A percentile compares a stretch with the other conserved stretches of the same genome.
Evolutionary conservation across 371 early-diverging fungal genomes (phyloP).

Genomic region (Mortierella sp.): DNA sequence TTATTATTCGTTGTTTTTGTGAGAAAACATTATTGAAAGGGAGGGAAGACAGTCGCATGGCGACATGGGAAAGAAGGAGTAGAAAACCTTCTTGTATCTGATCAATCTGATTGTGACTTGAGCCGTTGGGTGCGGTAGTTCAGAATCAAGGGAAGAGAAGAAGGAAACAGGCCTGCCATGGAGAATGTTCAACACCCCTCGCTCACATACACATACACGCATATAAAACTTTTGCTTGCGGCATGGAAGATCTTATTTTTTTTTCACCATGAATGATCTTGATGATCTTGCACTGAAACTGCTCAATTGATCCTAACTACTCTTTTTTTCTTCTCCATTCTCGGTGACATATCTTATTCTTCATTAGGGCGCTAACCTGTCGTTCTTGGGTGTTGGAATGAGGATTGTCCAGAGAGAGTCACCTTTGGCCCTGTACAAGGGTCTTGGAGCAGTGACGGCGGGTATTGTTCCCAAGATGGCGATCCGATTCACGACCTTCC

Average conservation of each 20-base stretch:
- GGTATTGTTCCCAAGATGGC: conserved; percentile 99
- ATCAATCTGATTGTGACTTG: too few relatives aligned
- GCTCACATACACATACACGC: too few relatives aligned
- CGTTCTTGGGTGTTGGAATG: conserved; percentile 88
- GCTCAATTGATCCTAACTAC: neutral
- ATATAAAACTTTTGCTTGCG: too few relatives aligned
- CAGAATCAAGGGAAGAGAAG: too few relatives aligned
- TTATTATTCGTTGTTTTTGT: neutral
- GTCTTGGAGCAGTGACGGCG: conserved; percentile 96
- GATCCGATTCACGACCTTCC: conserved; percentile 97
- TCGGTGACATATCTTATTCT: neutral
- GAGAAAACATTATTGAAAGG: neutral
- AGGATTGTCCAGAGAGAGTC: conserved; percentile 92
- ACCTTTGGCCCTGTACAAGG: conserved; percentile 94
- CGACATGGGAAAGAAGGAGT: too few relatives aligned
- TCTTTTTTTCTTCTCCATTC: neutral
- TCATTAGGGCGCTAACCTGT: conserved; percentile 58
- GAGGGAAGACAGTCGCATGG: conserved; percentile 2
- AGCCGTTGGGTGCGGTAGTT: too few relatives aligned
- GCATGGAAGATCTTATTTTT: neutral
- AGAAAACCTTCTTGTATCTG: too few relatives aligned
- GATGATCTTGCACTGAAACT: neutral
- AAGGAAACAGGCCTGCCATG: too few relatives aligned
- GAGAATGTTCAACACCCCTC: too few relatives aligned
- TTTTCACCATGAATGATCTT: neutral